phyloP scores from a whole-genome alignment of 108 stramenopile genomes.

The Stephanodiscus triporus region DNA sequence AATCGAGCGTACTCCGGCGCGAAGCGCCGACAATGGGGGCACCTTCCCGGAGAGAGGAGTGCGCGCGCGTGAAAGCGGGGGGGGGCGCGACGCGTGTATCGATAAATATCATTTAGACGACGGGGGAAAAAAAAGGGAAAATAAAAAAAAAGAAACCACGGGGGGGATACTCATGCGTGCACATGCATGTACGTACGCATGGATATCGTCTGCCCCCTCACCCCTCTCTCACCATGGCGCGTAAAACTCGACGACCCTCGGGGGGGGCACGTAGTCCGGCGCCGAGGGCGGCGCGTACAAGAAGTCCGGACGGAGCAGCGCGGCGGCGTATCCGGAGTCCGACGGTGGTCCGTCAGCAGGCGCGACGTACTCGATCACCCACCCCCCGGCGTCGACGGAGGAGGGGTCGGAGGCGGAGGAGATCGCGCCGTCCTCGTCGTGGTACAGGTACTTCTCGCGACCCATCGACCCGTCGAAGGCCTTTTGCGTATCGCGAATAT shows the following conservation, averaged over 20 bases:
- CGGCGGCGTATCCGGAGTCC: not conserved
- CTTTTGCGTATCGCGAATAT: not conserved
- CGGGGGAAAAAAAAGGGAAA: not conserved
- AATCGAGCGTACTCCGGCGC: slow-evolving; percentile 56
- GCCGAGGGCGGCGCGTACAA: slow-evolving; percentile 24
- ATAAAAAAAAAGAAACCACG: not conserved
- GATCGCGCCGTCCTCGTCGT: slow-evolving; percentile 15
- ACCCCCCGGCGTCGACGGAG: not conserved
- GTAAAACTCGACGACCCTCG: slow-evolving; percentile 51
- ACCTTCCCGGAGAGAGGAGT: slow-evolving; percentile 7
- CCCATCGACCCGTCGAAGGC: not conserved
- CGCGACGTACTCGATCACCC: slow-evolving; percentile 22
- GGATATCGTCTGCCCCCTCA: not conserved
- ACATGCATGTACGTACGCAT: too few species aligned
- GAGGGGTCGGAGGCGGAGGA: too few species aligned
- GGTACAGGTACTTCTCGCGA: slow-evolving; percentile 28
- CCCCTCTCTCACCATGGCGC: slow-evolving; percentile 41
- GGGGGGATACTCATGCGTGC: too few species aligned
- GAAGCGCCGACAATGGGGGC: slow-evolving; percentile 52
- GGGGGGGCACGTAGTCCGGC: slow-evolving; percentile 21
- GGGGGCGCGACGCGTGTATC: not conserved
- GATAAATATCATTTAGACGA: not conserved
- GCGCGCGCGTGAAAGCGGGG: not conserved
- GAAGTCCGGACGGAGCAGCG: slow-evolving; percentile 25
- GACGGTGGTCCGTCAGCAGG: not conserved